phyloP scores from a whole-genome alignment of 2,329 filamentous ascomycete genomes.

The Ambrosiella xylebori region DNA sequence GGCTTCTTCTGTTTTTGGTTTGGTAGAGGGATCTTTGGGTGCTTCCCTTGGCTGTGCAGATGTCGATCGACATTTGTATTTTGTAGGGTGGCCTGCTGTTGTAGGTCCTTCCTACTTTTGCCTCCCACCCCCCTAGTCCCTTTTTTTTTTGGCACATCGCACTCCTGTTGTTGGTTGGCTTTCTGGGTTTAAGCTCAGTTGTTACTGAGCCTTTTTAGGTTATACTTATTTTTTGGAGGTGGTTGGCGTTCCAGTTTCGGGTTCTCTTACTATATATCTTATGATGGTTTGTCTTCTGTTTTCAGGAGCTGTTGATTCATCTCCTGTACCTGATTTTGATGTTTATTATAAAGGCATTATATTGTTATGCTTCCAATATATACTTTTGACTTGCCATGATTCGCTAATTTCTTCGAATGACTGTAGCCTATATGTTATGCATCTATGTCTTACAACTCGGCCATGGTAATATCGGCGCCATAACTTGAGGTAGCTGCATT shows the following conservation, averaged over 20 bases:
- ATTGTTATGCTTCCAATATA: background rate
- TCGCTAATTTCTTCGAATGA: no score
- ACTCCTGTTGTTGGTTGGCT: background rate
- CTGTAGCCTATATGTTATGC: background rate
- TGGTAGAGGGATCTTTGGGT: background rate
- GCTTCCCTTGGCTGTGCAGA: background rate
- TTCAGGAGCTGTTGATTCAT: background rate
- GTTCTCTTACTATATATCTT: constrained; percentile 1
- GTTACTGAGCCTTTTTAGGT: background rate
- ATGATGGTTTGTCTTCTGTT: background rate
- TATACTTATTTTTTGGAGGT: background rate
- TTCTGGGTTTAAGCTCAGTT: background rate
- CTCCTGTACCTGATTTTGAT: background rate
- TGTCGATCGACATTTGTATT: background rate
- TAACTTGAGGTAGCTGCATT: background rate
- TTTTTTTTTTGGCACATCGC: background rate
- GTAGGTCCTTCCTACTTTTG: background rate
- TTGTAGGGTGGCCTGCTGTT: background rate
- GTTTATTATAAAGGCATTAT: background rate
- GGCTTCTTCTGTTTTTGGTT: background rate
- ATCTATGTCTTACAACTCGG: background rate
- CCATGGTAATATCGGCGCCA: background rate
- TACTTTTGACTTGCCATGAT: background rate
- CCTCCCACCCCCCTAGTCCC: background rate
- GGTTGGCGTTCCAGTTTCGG: background rate